Evolutionary conservation across 2,329 filamentous ascomycete genomes (phyloP), one percentile per base, ranked within the genome.

Genomic region (Alternaria rosae): DNA sequence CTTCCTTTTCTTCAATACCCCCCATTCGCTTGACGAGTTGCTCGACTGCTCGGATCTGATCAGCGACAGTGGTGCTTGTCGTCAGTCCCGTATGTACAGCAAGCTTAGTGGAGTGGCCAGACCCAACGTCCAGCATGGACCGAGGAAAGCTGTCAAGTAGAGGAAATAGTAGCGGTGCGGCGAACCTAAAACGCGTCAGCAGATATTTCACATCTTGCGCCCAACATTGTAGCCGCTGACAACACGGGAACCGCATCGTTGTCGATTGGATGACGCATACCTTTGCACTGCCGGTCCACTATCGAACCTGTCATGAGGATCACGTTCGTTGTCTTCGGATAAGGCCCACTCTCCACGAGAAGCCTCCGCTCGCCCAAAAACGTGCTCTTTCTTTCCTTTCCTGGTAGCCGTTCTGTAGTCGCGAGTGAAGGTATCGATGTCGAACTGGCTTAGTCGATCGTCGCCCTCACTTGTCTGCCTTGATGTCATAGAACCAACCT

Each of bases 111-210:
- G 61, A 75, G 72, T 60, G 84, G 6, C 67, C 70, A 23, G 67
- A 68, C 3, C 76, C 76, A 54, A 84, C 80, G 17, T 84, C 76
- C 77, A 94, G 93, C 56, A 97, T 90, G 28, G 83, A 82, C 1
- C 59, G 28, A 47, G 95, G 95, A 75, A 92, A 97, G 76, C 93
- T 97, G 74, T 95, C 89, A 32, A 97, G 85, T 26, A 94, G 75
- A 1, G 94, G 93, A 73, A 93, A 95, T 1, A 86, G 82, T 8
- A 94, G 83, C 3, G 80, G 64, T 43, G 80, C 80, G 47, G 84
- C 80, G 70, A 87, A 88, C 62, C 84, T 86, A 58, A 26, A 35
- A 35, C 12, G 50, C 26, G 55, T 73, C 66, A 75, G 70, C 67
- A 44, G 17, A 32, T 3, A 15, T 47, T 12, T 13, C 4, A 13